Percentiles rank a stretch among this genome's conserved stretches.
Conservation (phyloP, 1,284 basidiomycete species). For the Tausonia pullulans region DNA sequence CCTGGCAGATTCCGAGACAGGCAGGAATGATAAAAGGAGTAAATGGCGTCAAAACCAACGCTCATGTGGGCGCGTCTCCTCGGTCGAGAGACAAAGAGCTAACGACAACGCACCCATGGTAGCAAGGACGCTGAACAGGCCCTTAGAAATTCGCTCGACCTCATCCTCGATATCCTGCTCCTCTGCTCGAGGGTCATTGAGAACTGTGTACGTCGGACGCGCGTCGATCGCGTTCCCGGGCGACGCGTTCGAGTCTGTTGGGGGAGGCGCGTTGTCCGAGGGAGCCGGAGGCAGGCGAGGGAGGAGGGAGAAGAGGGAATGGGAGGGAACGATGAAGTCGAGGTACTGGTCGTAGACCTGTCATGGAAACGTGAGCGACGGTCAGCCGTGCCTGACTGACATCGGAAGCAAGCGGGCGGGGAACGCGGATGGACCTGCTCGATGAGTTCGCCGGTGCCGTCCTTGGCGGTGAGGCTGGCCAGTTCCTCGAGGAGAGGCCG, state of each 20-base stretch:
- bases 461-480: conserved; percentile 73
- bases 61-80: not conserved
- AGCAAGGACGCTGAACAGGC: conserved; percentile 85
- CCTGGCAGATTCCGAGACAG: conserved; percentile 39
- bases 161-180: conserved; percentile 89
- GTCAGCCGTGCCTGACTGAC: not conserved
- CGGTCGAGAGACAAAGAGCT: not conserved
- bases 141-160: conserved; percentile 81
- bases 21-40: no score
- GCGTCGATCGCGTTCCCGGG: conserved; percentile 21
- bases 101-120: conserved; percentile 56
- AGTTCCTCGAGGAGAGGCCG: conserved; percentile 86
- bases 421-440: conserved; percentile 45
- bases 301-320: conserved; percentile 85
- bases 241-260: conserved; percentile 18
- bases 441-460: conserved; percentile 69
- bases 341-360: conserved; percentile 92
- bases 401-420: not conserved
- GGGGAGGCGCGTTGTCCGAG: conserved; percentile 30
- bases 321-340: conserved; percentile 89
- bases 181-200: conserved; percentile 84
- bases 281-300: conserved; percentile 38
- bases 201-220: conserved; percentile 56
- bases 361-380: not conserved
- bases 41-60: not conserved